These are phyloP conservation scores for Hawksworthiomyces lignivorus DNA, from an alignment of 2,329 filamentous ascomycete species.

Conservation along the genomic window DNA sequence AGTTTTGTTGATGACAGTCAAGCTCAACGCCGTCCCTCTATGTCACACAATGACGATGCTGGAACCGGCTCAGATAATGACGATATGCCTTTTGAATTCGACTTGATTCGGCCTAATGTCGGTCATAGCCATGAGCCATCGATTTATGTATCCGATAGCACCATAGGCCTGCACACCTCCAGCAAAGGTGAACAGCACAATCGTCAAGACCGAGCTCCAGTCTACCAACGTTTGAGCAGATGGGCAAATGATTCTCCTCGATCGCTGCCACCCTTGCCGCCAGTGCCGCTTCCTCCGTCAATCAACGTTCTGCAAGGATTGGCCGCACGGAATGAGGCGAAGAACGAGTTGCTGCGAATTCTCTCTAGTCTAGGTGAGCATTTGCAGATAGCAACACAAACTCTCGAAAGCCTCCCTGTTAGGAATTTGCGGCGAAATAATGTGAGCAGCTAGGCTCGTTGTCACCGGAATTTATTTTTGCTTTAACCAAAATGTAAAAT, in stretches of 20 bases:
- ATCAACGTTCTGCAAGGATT: slow-evolving; percentile 36
- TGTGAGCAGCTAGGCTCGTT: no score
- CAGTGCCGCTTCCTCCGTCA: slow-evolving; percentile 26
- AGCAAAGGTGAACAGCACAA: no score
- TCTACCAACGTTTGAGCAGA: no score
- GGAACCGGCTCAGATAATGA: slow-evolving; percentile 2
- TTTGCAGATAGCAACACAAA: slow-evolving; percentile 22
- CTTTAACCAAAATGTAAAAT: no score
- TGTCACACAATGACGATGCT: slow-evolving; percentile 46
- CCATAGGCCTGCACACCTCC: no score
- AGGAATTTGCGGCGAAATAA: slow-evolving; percentile 13
- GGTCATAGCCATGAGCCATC: no score
- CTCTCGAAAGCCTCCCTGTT: slow-evolving; percentile 21
- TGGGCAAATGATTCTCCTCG: no score
- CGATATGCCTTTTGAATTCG: slow-evolving; percentile 42
- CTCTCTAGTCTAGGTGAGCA: slow-evolving; percentile 26
- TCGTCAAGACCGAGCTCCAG: no score
- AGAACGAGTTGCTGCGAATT: slow-evolving; percentile 25
- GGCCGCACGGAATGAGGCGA: slow-evolving; percentile 22
- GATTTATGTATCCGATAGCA: no score
- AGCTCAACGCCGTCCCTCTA: slow-evolving; percentile 47
- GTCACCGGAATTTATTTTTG: no score
- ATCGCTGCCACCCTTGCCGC: no score
- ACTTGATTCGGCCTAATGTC: no score
- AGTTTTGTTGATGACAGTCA: slow-evolving; percentile 35